These are phyloP conservation scores for Ensete ventricosum DNA, from an alignment of 176 grass and related monocot species.

Conservation along the genomic window DNA sequence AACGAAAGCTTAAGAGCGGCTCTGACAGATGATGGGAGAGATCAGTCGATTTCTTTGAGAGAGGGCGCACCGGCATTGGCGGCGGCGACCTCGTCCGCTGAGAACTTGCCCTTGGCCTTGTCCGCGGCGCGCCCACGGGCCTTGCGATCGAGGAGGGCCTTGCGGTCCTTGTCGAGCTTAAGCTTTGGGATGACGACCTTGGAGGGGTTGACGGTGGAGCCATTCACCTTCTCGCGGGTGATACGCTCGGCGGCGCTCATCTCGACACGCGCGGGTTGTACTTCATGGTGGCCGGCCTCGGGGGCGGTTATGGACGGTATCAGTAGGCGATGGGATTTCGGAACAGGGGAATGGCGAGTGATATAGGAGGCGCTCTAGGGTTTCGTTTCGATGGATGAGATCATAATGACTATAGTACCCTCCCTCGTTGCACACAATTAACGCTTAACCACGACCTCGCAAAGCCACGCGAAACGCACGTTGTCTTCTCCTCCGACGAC, in stretches of 20 bases:
- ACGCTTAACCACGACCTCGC: too few species aligned
- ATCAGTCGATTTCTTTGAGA: conserved; percentile 14
- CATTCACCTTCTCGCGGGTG: conserved; percentile 15
- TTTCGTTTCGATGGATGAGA: not conserved
- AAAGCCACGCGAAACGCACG: too few species aligned
- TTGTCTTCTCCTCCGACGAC: too few species aligned
- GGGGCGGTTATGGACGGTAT: not conserved
- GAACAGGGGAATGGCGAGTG: not conserved
- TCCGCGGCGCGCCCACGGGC: conserved; percentile 8
- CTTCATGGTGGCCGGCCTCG: not conserved
- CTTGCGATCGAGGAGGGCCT: conserved; percentile 4
- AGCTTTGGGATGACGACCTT: not conserved
- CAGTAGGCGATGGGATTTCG: too few species aligned
- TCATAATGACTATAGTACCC: not conserved
- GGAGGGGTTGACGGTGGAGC: conserved; percentile 3
- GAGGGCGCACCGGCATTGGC: not conserved
- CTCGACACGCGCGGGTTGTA: not conserved
- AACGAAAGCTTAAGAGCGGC: too few species aligned
- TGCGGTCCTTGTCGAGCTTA: conserved; percentile 7
- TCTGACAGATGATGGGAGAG: too few species aligned
- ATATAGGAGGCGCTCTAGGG: not conserved
- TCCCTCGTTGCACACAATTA: too few species aligned
- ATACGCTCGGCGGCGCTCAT: conserved; percentile 7
- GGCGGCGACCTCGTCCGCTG: conserved; percentile 1
- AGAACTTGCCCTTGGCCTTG: conserved; percentile 8